These are phyloP conservation scores for Peniophora sp. DNA, from an alignment of 1,284 basidiomycete species.

Conservation along the genomic window DNA sequence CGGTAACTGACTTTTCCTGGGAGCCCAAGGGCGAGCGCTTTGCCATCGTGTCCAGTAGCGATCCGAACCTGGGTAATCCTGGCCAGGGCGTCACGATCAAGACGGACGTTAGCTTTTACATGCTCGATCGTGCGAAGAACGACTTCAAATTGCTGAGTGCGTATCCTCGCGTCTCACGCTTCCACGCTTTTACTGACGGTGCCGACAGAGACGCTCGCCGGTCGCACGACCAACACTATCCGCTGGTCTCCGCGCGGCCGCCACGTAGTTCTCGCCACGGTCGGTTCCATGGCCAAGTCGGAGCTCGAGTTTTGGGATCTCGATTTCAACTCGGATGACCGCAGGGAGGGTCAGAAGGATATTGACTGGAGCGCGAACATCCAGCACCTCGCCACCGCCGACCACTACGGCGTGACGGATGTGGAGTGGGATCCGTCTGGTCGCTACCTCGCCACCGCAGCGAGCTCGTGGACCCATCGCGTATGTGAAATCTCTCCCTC, in stretches of 20 bases:
- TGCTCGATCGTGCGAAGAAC: constrained; percentile 88
- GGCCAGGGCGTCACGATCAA: constrained; percentile 90
- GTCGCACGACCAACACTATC: constrained; percentile 90
- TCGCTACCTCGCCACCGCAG: constrained; percentile 88
- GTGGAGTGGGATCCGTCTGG: constrained; percentile 99
- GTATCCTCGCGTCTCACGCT: constrained; percentile 15
- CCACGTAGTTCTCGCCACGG: constrained; percentile 92
- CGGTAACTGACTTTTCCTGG: constrained; percentile 97
- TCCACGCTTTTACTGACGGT: not conserved
- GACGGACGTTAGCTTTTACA: constrained; percentile 96
- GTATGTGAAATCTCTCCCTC: constrained; percentile 36
- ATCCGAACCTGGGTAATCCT: constrained; percentile 87
- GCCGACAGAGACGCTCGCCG: constrained; percentile 63
- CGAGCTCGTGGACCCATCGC: constrained; percentile 92
- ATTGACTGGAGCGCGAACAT: constrained; percentile 83
- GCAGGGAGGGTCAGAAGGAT: constrained; percentile 57
- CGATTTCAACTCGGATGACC: constrained; percentile 82
- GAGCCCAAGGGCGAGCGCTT: constrained; percentile 96
- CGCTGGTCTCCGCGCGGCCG: constrained; percentile 97
- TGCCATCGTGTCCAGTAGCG: constrained; percentile 90
- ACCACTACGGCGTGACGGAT: constrained; percentile 98
- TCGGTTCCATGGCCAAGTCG: constrained; percentile 92
- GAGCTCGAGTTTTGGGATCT: constrained; percentile 99
- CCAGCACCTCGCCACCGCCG: constrained; percentile 81
- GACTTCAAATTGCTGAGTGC: constrained; percentile 88